These are phyloP conservation scores for Trametes pubescens DNA, from an alignment of 1,284 basidiomycete genomes.

Conservation along the genomic window DNA sequence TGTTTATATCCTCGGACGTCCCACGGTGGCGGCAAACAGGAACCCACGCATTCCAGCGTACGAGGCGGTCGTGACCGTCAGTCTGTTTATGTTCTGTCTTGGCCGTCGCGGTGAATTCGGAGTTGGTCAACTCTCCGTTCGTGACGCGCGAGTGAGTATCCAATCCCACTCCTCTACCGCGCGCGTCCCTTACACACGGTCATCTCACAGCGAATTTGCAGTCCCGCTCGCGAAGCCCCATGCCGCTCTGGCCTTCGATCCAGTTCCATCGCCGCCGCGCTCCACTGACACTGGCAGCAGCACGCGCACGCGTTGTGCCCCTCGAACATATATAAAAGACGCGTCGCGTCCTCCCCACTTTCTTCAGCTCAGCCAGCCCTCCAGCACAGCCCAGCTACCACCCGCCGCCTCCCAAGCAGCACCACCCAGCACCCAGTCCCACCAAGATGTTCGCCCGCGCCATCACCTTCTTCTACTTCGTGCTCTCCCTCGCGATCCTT, in stretches of 20 bases:
- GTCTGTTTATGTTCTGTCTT: neutral
- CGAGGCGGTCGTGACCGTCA: neutral
- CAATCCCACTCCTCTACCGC: too few species aligned
- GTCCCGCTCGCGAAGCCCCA: neutral
- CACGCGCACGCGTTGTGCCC: neutral
- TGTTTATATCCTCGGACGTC: neutral
- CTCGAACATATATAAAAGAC: slow-evolving; percentile 13
- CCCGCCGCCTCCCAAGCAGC: slow-evolving; percentile 10
- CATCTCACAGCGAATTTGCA: neutral
- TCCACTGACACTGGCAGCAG: too few species aligned
- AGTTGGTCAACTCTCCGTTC: neutral
- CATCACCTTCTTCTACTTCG: slow-evolving; percentile 30
- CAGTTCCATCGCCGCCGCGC: too few species aligned
- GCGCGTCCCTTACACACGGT: neutral
- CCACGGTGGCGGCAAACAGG: neutral
- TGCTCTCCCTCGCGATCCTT: slow-evolving; percentile 38
- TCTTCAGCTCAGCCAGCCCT: slow-evolving; percentile 21
- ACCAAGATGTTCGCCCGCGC: slow-evolving; percentile 34
- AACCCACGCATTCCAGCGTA: neutral
- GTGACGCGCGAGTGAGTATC: too few species aligned
- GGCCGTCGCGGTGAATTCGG: neutral
- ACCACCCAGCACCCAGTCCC: neutral
- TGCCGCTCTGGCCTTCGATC: too few species aligned
- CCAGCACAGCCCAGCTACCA: slow-evolving; percentile 31
- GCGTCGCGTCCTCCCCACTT: neutral